Evolutionary conservation across 805 yeast species (phyloP).

Genomic region (Starmerella vaccinii): DNA sequence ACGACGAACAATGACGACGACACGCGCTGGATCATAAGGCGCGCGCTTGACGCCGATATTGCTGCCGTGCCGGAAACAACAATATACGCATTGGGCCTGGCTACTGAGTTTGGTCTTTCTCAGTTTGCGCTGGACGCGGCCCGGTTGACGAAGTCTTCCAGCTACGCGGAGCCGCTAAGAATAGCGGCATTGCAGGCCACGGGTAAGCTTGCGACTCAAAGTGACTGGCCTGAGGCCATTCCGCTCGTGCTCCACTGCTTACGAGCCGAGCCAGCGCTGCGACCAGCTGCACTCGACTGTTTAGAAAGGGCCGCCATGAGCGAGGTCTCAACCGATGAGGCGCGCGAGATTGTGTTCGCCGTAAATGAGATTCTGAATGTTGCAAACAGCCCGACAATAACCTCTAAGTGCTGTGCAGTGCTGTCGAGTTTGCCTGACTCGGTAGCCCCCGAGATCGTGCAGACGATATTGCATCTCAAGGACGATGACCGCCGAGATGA

Average conservation of each 20-base stretch:
- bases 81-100: background rate
- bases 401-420: background rate
- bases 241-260: background rate
- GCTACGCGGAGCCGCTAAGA: background rate
- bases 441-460: background rate
- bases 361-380: conserved; percentile 3
- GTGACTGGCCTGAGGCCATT: background rate
- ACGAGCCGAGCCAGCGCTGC: conserved; percentile 2
- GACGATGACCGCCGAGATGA: background rate
- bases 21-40: background rate
- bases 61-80: background rate
- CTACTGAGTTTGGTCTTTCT: background rate
- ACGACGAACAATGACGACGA: background rate
- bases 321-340: background rate
- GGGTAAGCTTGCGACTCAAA: background rate
- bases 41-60: background rate
- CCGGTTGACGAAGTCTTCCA: background rate
- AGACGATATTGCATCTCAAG: background rate
- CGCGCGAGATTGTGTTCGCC: background rate
- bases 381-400: background rate
- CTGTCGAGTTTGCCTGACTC: background rate
- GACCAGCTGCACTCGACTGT: conserved; percentile 2
- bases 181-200: background rate
- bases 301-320: background rate
- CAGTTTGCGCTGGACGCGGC: conserved; percentile 2